Evolutionary conservation across 441 rosid species (phyloP), one percentile per base, ranked within the genome.

Genomic region (Flueggea neowawraea): DNA sequence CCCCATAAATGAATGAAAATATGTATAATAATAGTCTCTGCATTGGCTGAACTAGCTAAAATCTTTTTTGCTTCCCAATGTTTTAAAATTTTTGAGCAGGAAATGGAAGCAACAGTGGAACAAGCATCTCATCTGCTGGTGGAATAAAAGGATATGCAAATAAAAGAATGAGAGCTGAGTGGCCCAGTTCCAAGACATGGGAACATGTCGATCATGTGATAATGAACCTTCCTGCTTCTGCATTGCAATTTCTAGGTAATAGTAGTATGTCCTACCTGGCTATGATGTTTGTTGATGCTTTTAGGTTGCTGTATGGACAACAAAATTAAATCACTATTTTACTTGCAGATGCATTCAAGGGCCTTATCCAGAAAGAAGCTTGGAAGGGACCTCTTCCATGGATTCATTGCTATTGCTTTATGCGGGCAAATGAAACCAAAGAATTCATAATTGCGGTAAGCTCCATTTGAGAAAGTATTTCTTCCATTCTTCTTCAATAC

Each of bases 161-260:
- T 51, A 90, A 91, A 72, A 87, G 84, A 75, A 71, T 80, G 72
- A 84, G 71, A 80, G 70, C 87, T 6, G 68, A 73, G 65, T 64
- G 80, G 55, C 75, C 82, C 58, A 66, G 72, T 28, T 54, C 82
- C 57, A 86, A 81, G 82, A 75, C 95, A 4, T 87, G 94, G 96
- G 94, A 89, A 77, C 96, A 89, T 70, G 68, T 89, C 57, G 96
- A 94, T 78, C 99, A 91, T 73, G 77, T 91, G 54, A 80, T 94
- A 41, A 94, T 94, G 99, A 94, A 94, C 77, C 97, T 94, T 74
- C 99, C 97, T 50, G 97, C 96, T 58, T 94, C 99, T 70, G 95
- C 97, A 59, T 65, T 89, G 63, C 72, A 82, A 57, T 94, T 94
- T 81, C 80, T 94, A 36, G 96, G 97, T 91, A 82, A n/a, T 57